Evolutionary conservation across 2,329 filamentous ascomycete species (phyloP), one percentile per base, ranked within the genome.

Genomic region (Trichoderma atroviride): DNA sequence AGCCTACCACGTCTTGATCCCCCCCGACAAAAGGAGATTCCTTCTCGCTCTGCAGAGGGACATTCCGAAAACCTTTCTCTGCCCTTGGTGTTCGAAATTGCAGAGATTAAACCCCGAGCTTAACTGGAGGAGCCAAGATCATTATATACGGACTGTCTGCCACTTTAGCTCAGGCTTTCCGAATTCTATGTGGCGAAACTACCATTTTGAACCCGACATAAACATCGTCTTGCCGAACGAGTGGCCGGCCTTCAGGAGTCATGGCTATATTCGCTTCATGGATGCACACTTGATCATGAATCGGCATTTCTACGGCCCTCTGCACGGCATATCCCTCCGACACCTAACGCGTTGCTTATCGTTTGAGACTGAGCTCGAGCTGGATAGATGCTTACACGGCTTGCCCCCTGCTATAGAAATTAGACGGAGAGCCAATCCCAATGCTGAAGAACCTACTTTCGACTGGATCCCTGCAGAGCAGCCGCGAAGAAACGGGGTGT

Each of bases 11-110:
- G n/a, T 6, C 47, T 63, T 6, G 9, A n/a, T 14, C 0, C 4
- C 4, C 7, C 3, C 19, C 11, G 22, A 53, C 19, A 24, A 6
- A 14, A 13, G 27, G 2, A 10, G 37, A 11, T 63, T 63, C 5
- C 60, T 63, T 52, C 37, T 22, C 11, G 27, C 47, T 16, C n/a
- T 63, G 5, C 60, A 63, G 35, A 63, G 22, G n/a, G 60, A 63
- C 9, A 11, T 63, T 19, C 4, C 47, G 13, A 53, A 29, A 14
- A 29, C 11, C 31, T 53, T 29, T 14, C 27, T 63, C 31, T 63
- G 60, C 9, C 27, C n/a, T 10, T 53, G 47, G 4, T 64, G 61
- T 52, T 14, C 22, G 1, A 16, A 6, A 4, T 13, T 64, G 16
- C 61, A 24, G n/a, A 47, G 2, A 14, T 37, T 64, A 5, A 9